A percentile compares a stretch with the other conserved stretches of the same genome.
Conservation (phyloP, 768 basidiomycete species). For the Clathrus columnatus region DNA sequence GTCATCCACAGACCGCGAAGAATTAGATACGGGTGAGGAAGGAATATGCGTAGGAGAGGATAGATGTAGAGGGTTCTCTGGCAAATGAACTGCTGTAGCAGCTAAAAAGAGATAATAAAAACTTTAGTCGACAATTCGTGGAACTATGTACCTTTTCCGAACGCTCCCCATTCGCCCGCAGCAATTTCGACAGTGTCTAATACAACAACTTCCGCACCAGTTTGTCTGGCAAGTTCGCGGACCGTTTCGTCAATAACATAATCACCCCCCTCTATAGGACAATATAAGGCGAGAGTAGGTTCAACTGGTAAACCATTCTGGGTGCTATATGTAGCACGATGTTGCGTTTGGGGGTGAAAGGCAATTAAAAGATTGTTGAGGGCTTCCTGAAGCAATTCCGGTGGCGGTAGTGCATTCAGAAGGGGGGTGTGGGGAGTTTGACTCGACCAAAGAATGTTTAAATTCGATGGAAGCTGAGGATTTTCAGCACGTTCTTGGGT, state of each 20-base stretch:
- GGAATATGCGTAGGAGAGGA: conserved; percentile 22
- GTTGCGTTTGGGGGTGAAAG: conserved; percentile 75
- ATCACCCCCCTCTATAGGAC: conserved; percentile 83
- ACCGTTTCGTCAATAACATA: conserved; percentile 76
- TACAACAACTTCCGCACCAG: conserved; percentile 73
- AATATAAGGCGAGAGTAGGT: conserved; percentile 79
- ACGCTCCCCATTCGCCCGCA: conserved; percentile 79
- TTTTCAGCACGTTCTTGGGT: conserved; percentile 26
- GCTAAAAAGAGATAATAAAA: conserved; percentile 32
- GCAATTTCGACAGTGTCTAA: conserved; percentile 79
- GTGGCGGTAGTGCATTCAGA: conserved; percentile 47
- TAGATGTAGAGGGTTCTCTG: conserved; percentile 72
- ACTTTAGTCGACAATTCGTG: conserved; percentile 1
- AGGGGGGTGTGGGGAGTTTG: conserved; percentile 34
- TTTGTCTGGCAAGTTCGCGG: conserved; percentile 61
- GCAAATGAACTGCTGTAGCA: conserved; percentile 57
- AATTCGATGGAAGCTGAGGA: conserved; percentile 45
- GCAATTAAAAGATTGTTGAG: conserved; percentile 68
- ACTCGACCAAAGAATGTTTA: conserved; percentile 57
- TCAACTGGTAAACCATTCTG: conserved; percentile 49
- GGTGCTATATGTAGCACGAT: conserved; percentile 55
- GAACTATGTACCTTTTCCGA: conserved; percentile 57
- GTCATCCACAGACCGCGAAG: conserved; percentile 23
- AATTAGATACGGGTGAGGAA: conserved; percentile 20
- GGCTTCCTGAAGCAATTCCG: conserved; percentile 67